Evolutionary conservation across 2,329 filamentous ascomycete species (phyloP), one percentile per base, ranked within the genome.

Genomic region (Beauveria pseudobassiana): DNA sequence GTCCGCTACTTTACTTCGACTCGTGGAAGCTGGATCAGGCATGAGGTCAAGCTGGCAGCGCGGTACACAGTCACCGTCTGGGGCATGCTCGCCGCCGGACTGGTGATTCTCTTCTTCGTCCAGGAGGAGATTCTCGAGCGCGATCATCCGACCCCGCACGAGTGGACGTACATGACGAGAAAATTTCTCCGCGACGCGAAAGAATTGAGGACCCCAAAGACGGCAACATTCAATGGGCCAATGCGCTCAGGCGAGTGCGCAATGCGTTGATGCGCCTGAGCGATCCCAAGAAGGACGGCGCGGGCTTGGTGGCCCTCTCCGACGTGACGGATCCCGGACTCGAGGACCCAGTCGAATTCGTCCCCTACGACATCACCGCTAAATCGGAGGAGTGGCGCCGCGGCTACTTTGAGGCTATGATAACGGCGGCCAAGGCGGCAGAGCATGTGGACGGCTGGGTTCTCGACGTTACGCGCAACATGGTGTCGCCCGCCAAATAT

Each of bases 361-460:
- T 86, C 63, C 80, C 85, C 0, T 85, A 85, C 65, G 90, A 96
- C 71, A 78, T 95, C 61, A 84, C 84, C 1, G 81, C 76, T 7
- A 96, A 92, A 77, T 88, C 86, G 65, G 91, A 96, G 73, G 80
- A 88, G 55, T 98, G 93, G 93, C 81, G 88, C 68, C 81, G 90
- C 61, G 92, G 91, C 1, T 98, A 98, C 74, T 92, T 88, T 69
- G 86, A 96, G 69, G 82, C 87, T 3, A 76, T 97, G 52, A 90
- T 97, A 85, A 82, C 88, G 12, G 85, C 85, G 63, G 93, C 88
- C 0, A 84, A 85, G 66, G 85, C 87, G 0, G 87, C 91, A 5
- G 93, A 97, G 74, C 85, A 93, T 67, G 77, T 96, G 26, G 90
- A 96, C 65, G 89, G 88, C 53, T 91, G 87, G 82, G 80, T 96